Conservation (phyloP, 2,329 filamentous ascomycete genomes). For the Colletotrichum siamense region DNA sequence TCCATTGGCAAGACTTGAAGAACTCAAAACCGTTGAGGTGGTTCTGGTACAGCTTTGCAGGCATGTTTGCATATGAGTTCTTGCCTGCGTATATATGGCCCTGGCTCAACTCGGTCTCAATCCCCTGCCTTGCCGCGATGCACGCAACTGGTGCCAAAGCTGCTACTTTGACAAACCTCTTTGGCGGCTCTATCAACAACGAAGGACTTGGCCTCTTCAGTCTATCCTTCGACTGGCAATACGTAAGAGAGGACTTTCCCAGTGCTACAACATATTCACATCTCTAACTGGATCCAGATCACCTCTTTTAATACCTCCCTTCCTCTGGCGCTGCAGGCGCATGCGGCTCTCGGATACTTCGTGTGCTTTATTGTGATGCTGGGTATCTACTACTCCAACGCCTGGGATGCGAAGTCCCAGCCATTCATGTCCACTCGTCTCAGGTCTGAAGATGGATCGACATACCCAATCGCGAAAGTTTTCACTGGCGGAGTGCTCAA, state of each 20-base stretch:
- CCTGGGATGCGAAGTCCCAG: slow-evolving; percentile 48
- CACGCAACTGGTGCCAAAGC: slow-evolving; percentile 52
- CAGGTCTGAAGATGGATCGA: slow-evolving; percentile 40
- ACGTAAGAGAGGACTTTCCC: slow-evolving; percentile 40
- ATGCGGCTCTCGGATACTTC: slow-evolving; percentile 50
- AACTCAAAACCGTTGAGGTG: slow-evolving; percentile 54
- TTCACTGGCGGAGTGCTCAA: slow-evolving; percentile 48
- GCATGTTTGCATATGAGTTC: slow-evolving; percentile 57
- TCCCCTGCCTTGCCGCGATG: slow-evolving; percentile 59
- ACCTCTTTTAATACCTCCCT: slow-evolving; percentile 59
- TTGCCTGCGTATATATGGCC: slow-evolving; percentile 61
- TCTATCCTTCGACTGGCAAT: slow-evolving; percentile 61
- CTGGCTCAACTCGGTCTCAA: slow-evolving; percentile 60
- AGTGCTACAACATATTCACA: slow-evolving; percentile 25
- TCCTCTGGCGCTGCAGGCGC: slow-evolving; percentile 55
- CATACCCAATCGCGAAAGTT: slow-evolving; percentile 44
- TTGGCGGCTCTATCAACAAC: slow-evolving; percentile 57
- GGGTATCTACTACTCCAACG: slow-evolving; percentile 56
- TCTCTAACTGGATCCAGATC: slow-evolving; percentile 34
- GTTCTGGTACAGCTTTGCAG: slow-evolving; percentile 56
- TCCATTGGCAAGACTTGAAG: slow-evolving; percentile 58
- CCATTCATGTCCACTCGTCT: slow-evolving; percentile 62
- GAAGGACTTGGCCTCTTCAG: slow-evolving; percentile 56
- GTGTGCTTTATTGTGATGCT: slow-evolving; percentile 56
- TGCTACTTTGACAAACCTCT: slow-evolving; percentile 49